A percentile compares a stretch with the other conserved stretches of the same genome.
Evolutionary conservation across 768 basidiomycete species (phyloP).

Genomic region (Psilocybe tampanensis): DNA sequence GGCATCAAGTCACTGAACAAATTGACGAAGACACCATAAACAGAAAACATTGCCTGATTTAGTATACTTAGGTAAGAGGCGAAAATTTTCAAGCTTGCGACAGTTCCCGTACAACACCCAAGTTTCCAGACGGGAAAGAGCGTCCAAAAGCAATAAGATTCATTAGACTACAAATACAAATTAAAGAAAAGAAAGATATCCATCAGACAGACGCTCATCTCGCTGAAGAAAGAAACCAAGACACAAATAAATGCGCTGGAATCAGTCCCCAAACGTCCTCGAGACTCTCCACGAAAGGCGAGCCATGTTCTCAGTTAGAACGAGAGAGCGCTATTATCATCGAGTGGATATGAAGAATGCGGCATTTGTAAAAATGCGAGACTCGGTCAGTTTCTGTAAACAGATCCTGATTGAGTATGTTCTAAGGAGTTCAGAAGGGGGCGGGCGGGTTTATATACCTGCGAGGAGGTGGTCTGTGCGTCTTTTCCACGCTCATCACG

Average conservation of each 20-base stretch:
- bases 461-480: slow-evolving; percentile 32
- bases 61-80: too few species aligned
- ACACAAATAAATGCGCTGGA: slow-evolving; percentile 29
- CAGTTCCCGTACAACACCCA: too few species aligned
- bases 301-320: slow-evolving; percentile 68
- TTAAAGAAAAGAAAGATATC: slow-evolving; percentile 33
- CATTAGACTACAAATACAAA: neutral
- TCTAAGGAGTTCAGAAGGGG: slow-evolving; percentile 45
- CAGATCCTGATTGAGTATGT: slow-evolving; percentile 84
- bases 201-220: slow-evolving; percentile 68
- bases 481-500: slow-evolving; percentile 14
- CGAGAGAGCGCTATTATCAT: slow-evolving; percentile 68
- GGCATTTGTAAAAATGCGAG: slow-evolving; percentile 81
- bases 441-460: slow-evolving; percentile 26
- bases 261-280: slow-evolving; percentile 63
- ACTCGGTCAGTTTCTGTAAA: slow-evolving; percentile 83
- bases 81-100: too few species aligned
- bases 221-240: slow-evolving; percentile 42
- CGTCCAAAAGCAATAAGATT: neutral
- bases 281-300: slow-evolving; percentile 40
- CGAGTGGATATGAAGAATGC: slow-evolving; percentile 70
- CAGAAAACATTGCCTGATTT: too few species aligned
- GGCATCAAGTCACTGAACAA: too few species aligned
- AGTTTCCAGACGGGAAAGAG: neutral
- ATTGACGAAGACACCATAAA: too few species aligned